Evolutionary conservation across 371 early-diverging fungal species (phyloP), one percentile per base, ranked within the genome.

Genomic region (Coemansia sp.): DNA sequence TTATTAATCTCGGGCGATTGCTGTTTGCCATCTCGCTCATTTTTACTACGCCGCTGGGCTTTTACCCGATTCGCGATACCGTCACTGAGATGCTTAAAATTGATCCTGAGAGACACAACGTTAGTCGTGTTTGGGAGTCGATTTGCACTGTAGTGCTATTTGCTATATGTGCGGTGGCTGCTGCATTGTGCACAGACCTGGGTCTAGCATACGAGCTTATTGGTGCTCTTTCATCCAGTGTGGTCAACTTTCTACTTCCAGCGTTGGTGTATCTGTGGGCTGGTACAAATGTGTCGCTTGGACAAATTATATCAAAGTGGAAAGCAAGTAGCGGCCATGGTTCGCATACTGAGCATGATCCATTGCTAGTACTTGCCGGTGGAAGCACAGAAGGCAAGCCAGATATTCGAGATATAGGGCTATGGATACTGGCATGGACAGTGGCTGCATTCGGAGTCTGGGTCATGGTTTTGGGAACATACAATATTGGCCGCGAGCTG

Each of bases 21-120:
- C 83, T 90, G 55, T 90, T 93, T 77, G 89, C 90, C 8, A 74
- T 91, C 44, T 88, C 89, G 68, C 86, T 92, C 85, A 86, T 91
- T 59, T 87, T 91, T 4, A 92, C 92, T 3, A 71, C 87, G 20
- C 92, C 90, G 1, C 70, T 91, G 62, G 89, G 88, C 58, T 84
- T 86, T 6, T 91, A 89, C 79, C 91, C 90, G 44, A 87, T 89
- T 60, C 85, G 92, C 44, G 91, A 91, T 83, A 87, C 87, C 75
- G 65, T 70, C 16, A 68, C 71, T 0, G 66, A 71, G 30, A 71
- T 70, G 62, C 57, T 78, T 3, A 48, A 62, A 37, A 69, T 71
- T 5, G 68, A 71, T 14, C 65, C 75, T 1, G 39, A 53, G 42
- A 48, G 71, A 44, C 58, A 70, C 59, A 44, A 28, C 14, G 59